Base-by-base conservation (phyloP, 164 flowering plant genomes). In the Vitis rupestris region DNA sequence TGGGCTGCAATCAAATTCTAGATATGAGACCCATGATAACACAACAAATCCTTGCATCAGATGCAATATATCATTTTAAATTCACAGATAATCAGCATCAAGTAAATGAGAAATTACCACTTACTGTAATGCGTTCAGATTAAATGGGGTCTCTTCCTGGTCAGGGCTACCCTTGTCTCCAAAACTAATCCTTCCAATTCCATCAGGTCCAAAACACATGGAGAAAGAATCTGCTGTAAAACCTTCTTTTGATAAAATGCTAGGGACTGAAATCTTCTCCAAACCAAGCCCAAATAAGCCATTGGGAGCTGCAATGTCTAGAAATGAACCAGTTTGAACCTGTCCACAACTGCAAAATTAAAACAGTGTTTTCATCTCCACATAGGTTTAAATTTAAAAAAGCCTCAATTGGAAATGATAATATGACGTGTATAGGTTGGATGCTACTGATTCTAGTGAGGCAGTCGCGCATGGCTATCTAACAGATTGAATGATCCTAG, bases 141-240 rank as follows among this genome's bases (percentile, higher is more conserved):
- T 84, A 67, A 87, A 85, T 49, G 94, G 83, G 64, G 94, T 86
- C 75, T 83, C 88, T 68, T 80, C 83, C 80, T 87, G 94, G 60
- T 89, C 85, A 80, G 74, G 55, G 71, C 86, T 84, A 15, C 91
- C 93, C 74, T 82, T 83, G 73, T 89, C 91, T 17, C 94, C 94
- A 79, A 89, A 86, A 71, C 76, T 83, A 62, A 89, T 87, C 63
- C 88, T 82, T 54, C 94, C 94, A 59, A 79, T 65, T n/a, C 90
- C 94, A 75, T 89, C 90, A 48, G 15, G 74, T 30, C 91, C 90
- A 75, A 89, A 89, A 69, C 91, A 89, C 93, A 89, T 89, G 60
- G 93, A 89, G 76, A 87, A 88, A 53, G 93, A 85, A 76, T 88
- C 77, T 50, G 85, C 77, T 12, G 58, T 82, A 57, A 75, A 79